These are phyloP conservation scores for Chlorella sp. DNA, from an alignment of 139 green algal species.

Conservation along the genomic window DNA sequence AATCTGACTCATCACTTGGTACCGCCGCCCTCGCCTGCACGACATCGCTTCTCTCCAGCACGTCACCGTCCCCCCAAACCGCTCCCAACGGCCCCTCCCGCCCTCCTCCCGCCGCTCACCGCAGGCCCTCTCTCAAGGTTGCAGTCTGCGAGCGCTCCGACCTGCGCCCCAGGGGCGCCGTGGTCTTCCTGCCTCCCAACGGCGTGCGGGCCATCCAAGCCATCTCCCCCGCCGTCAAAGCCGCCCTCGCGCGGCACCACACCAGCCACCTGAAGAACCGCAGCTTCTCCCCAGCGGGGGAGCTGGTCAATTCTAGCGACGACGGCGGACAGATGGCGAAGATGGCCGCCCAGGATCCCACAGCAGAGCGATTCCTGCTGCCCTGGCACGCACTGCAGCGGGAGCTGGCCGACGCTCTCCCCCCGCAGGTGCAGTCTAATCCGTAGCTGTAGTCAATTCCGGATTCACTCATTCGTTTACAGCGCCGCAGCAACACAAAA, in stretches of 20 bases:
- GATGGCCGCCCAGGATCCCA: background rate
- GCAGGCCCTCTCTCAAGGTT: conserved; percentile 1
- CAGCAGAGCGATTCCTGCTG: background rate
- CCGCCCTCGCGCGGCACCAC: conserved; percentile 1
- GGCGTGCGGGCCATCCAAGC: background rate
- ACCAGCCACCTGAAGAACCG: background rate
- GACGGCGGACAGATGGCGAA: background rate
- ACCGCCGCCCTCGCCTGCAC: too few species aligned
- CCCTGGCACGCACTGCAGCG: conserved; percentile 19
- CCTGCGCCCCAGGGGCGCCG: background rate
- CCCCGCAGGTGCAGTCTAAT: too few species aligned
- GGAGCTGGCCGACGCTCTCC: conserved; percentile 17
- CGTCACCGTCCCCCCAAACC: background rate
- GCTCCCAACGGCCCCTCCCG: background rate
- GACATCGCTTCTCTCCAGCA: too few species aligned
- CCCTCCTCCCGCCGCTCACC: background rate
- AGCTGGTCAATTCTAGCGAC: conserved; percentile 1
- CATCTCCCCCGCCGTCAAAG: background rate
- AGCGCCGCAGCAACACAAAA: too few species aligned
- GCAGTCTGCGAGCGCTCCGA: conserved; percentile 14
- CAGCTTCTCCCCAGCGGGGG: background rate
- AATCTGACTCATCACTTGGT: too few species aligned
- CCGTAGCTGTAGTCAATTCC: too few species aligned
- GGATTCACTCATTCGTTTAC: too few species aligned
- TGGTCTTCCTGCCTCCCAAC: conserved; percentile 2